Percentiles rank a stretch among this genome's conserved stretches.
These are phyloP conservation scores for Nannizziopsis barbatae DNA, from an alignment of 2,329 filamentous ascomycete genomes.

Conservation along the genomic window DNA sequence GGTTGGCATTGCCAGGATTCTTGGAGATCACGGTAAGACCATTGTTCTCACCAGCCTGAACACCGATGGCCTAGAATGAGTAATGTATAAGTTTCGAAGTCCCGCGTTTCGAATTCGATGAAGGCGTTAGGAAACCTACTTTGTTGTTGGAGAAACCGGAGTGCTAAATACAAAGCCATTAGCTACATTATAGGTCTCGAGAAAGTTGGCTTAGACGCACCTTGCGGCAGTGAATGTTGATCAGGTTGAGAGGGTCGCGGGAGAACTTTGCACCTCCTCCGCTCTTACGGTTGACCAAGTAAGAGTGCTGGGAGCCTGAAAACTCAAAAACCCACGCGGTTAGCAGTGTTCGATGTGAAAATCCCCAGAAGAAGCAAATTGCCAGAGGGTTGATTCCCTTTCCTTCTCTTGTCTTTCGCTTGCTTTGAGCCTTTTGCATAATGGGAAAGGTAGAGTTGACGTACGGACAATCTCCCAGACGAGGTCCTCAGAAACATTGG, in stretches of 20 bases:
- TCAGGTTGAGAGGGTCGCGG: conserved; percentile 84
- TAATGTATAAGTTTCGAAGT: not conserved
- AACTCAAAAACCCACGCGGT: conserved; percentile 5
- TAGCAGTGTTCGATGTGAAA: not conserved
- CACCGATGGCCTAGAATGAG: conserved; percentile 60
- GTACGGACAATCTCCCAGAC: conserved; percentile 92
- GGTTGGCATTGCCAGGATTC: conserved; percentile 60
- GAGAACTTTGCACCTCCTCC: conserved; percentile 81
- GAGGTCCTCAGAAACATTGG: conserved; percentile 79
- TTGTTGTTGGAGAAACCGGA: conserved; percentile 89
- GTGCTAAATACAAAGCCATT: conserved; percentile 46
- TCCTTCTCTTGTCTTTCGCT: not conserved
- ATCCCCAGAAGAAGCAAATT: too few relatives aligned
- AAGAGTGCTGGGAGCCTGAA: conserved; percentile 76
- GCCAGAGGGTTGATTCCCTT: too few relatives aligned
- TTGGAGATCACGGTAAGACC: conserved; percentile 74
- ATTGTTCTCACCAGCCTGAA: conserved; percentile 64
- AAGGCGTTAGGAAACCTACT: conserved; percentile 43
- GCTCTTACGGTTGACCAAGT: conserved; percentile 77
- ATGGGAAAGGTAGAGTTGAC: conserved; percentile 34
- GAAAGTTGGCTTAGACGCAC: conserved; percentile 35
- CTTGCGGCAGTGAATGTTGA: conserved; percentile 86
- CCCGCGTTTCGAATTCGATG: too few relatives aligned
- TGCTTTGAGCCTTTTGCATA: not conserved
- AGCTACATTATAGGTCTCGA: conserved; percentile 13